Evolutionary conservation across 306 rosid genomes (phyloP).

Genomic region (Cucurbita maxima): DNA sequence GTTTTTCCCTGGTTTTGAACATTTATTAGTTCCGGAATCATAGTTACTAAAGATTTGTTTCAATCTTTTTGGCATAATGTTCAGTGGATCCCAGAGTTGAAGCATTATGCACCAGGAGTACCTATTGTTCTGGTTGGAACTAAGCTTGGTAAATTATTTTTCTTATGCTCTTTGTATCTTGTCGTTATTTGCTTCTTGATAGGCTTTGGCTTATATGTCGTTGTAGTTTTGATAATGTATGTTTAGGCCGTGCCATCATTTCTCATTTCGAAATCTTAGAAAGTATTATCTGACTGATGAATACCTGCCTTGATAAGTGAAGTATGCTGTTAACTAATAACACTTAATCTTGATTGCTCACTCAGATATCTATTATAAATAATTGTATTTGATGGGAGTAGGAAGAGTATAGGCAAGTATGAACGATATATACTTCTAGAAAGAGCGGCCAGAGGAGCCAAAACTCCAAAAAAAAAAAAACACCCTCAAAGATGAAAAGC

Average conservation of each 20-base stretch:
- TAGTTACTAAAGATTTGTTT: conserved; percentile 4
- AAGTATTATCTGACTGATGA: neutral
- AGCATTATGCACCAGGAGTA: conserved; percentile 98
- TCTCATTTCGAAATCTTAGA: neutral
- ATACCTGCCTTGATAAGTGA: neutral
- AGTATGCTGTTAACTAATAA: neutral
- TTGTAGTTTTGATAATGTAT: neutral
- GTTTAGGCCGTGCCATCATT: neutral
- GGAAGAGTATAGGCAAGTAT: neutral
- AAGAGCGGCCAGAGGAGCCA: neutral
- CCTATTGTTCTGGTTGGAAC: conserved; percentile 94
- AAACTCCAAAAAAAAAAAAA: neutral
- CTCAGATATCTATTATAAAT: neutral
- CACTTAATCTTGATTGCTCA: neutral
- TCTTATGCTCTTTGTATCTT: neutral
- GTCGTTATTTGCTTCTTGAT: neutral
- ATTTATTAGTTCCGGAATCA: neutral
- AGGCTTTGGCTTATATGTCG: neutral
- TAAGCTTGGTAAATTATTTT: conserved; percentile 58
- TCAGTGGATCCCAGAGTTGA: conserved; percentile 99
- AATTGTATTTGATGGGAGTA: neutral
- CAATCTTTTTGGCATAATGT: conserved; percentile 16
- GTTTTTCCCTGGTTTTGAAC: neutral
- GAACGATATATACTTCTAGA: neutral
- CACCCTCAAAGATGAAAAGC: neutral